Evolutionary conservation across 768 basidiomycete species (phyloP).

Genomic region (Suillus alpinus): DNA sequence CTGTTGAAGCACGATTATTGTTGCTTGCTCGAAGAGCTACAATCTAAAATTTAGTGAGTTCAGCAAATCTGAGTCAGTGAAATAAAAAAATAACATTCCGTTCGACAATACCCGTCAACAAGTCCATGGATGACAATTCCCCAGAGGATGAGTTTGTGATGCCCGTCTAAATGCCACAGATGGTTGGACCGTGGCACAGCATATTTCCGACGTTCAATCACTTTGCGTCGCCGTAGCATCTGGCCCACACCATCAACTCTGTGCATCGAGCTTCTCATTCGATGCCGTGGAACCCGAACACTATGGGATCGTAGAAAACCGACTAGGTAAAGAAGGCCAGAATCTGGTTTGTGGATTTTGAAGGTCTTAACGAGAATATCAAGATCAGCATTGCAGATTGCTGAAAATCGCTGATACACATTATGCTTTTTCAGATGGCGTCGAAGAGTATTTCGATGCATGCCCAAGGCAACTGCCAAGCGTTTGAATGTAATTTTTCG

Average conservation of each 20-base stretch:
- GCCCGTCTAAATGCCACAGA: constrained; percentile 25
- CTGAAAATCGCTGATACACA: constrained; percentile 13
- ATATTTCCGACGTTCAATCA: constrained; percentile 11
- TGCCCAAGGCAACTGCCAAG: constrained; percentile 11
- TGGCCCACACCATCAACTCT: constrained; percentile 10
- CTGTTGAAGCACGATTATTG: constrained; percentile 29
- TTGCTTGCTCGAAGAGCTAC: constrained; percentile 32
- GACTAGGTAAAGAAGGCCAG: constrained; percentile 12
- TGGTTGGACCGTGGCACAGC: constrained; percentile 13
- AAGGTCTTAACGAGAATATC: constrained; percentile 14
- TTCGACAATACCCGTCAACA: constrained; percentile 27
- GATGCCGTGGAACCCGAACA: background rate
- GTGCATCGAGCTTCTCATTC: background rate
- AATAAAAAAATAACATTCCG: constrained; percentile 4
- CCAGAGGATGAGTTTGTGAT: constrained; percentile 29
- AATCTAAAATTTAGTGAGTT: constrained; percentile 19
- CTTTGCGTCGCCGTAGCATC: background rate
- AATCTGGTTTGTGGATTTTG: constrained; percentile 6
- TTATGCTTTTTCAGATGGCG: constrained; percentile 12
- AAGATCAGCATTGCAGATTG: constrained; percentile 17
- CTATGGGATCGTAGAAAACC: constrained; percentile 4
- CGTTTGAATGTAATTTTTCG: constrained; percentile 13
- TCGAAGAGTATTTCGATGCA: constrained; percentile 19
- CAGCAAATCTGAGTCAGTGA: background rate
- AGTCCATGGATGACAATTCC: constrained; percentile 26